phyloP scores from a whole-genome alignment of 2,329 filamentous ascomycete genomes.

The Nannizziopsis barbatae region DNA sequence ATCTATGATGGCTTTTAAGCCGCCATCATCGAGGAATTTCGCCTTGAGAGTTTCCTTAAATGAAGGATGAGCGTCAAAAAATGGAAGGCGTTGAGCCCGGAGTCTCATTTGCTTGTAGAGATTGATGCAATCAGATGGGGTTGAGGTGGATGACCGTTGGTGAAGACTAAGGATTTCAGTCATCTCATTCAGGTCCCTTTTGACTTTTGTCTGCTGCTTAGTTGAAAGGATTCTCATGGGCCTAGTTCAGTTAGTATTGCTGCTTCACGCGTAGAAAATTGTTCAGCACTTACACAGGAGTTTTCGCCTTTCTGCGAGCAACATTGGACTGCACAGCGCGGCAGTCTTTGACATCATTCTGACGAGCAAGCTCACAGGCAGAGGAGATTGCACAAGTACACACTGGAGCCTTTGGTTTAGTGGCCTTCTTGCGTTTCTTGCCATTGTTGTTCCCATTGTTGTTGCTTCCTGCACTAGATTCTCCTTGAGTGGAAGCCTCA shows the following conservation, averaged over 20 bases:
- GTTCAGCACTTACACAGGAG: background rate
- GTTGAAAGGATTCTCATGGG: slow-evolving; percentile 3
- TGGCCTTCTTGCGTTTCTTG: background rate
- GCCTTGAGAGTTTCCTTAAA: slow-evolving; percentile 3
- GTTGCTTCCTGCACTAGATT: no score
- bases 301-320: slow-evolving; percentile 1
- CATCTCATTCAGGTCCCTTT: slow-evolving; percentile 6
- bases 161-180: slow-evolving; percentile 6
- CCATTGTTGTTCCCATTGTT: no score
- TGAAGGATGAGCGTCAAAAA: slow-evolving; percentile 8
- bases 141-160: background rate
- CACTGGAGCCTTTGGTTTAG: background rate
- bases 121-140: background rate
- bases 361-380: slow-evolving; percentile 9
- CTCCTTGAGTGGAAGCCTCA: no score
- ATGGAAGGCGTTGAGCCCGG: slow-evolving; percentile 11
- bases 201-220: slow-evolving; percentile 4
- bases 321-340: slow-evolving; percentile 3
- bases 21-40: slow-evolving; percentile 12
- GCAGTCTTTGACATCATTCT: slow-evolving; percentile 14
- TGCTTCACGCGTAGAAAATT: no score
- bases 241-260: background rate
- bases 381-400: slow-evolving; percentile 15
- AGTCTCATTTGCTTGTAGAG: slow-evolving; percentile 10
- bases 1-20: slow-evolving; percentile 13